Base-by-base conservation (phyloP, 106 monocot species). In the Chionographis japonica region DNA sequence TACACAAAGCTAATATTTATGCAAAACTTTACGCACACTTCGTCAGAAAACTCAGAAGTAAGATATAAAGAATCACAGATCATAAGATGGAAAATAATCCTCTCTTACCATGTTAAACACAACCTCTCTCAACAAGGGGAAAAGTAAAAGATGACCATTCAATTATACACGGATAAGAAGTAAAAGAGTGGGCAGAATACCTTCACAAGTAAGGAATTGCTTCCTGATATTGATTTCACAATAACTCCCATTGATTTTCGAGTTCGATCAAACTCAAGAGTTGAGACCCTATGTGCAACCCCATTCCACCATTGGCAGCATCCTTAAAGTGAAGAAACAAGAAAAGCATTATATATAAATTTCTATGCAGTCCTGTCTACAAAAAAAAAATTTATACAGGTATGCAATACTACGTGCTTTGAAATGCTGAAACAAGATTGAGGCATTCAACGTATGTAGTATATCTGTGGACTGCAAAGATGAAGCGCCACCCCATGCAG, bases 161-260 rank as follows among this genome's bases (percentile, higher is more conserved):
- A 40, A 3, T 1, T 42, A 52, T 1, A 12, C 17, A 50, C 2
- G 6, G n/a, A 4, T 69, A 7, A 9, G 50, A 52, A 54, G 37
- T 13, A 55, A 3, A 50, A 17, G 56, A 35, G 13, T 37, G 27
- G 42, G 67, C 12, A 56, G 3, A 37, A 8, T 78, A 98, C 97
- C 92, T 98, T 98, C 19, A 98, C 97, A 61, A 98, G 81, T 59
- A 98, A 84, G 15, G 83, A 79, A 77, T 92, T 98, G 58, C 49
- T 85, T 78, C 87, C 90, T 3, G 79, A 80, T 68, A 75, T 79
- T 70, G 90, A 85, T 79, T 80, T 97, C 56, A 83, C 92, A 75
- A 98, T 90, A 18, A 98, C 92, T 54, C 89, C 84, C 97, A 98
- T 98, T 19, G 97, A 98, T 63, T 98, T 98, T 60, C 97, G 79